Percentiles rank a stretch among this genome's conserved stretches.
Evolutionary conservation across 192 early-diverging fungal species (phyloP).

Genomic region (Geosiphon pyriformis): DNA sequence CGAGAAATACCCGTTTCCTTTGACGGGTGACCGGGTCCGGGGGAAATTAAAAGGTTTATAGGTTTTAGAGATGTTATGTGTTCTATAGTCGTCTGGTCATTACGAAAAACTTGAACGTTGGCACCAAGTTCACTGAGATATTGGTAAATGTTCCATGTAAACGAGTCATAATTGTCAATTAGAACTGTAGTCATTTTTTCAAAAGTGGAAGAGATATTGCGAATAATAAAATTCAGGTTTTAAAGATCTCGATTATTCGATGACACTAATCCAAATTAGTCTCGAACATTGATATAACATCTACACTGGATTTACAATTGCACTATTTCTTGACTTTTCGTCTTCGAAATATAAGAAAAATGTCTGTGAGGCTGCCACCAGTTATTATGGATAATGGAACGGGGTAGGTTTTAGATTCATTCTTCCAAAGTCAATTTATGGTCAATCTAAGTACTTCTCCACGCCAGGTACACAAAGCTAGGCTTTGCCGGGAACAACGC

Average conservation of each 20-base stretch:
- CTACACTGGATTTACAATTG: too few relatives aligned
- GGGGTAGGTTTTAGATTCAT: conserved; percentile 54
- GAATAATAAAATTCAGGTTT: too few relatives aligned
- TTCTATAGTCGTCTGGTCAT: conserved; percentile 88
- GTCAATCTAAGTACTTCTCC: neutral
- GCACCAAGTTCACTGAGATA: conserved; percentile 88
- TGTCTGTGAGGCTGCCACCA: conserved; percentile 59
- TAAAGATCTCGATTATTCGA: too few relatives aligned
- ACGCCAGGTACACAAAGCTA: conserved; percentile 85
- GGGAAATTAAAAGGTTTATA: conserved; percentile 92
- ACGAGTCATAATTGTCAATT: conserved; percentile 98
- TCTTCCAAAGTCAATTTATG: neutral
- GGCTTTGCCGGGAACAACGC: conserved; percentile 95
- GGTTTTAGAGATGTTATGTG: conserved; percentile 79
- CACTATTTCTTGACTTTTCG: too few relatives aligned
- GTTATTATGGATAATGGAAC: conserved; percentile 99
- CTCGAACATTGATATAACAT: too few relatives aligned
- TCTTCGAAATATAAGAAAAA: too few relatives aligned
- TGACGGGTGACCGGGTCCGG: conserved; percentile 92
- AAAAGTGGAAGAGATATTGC: too few relatives aligned
- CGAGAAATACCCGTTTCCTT: conserved; percentile 88
- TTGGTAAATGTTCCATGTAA: conserved; percentile 99
- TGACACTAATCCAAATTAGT: too few relatives aligned
- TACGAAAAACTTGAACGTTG: conserved; percentile 85
- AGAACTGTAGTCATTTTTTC: conserved; percentile 49